phyloP scores from a whole-genome alignment of 208 protist genomes.

The Leishmania aethiopica region DNA sequence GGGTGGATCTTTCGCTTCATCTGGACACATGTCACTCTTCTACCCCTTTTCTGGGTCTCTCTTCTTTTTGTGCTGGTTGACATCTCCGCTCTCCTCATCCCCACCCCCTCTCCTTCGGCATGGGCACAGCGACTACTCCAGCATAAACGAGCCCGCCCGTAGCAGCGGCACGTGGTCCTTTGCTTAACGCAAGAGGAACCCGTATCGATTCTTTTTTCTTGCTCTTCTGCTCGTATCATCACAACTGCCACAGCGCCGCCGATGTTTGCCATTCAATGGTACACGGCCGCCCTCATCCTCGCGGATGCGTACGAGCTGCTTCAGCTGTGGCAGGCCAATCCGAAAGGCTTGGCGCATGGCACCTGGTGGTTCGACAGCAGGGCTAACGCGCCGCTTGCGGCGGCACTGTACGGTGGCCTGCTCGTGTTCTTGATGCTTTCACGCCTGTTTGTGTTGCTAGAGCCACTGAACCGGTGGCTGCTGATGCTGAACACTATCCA shows the following conservation, averaged over 20 bases:
- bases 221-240: not conserved
- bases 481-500: conserved; percentile 47
- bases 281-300: conserved; percentile 39
- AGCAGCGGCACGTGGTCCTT: not conserved
- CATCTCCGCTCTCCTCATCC: not conserved
- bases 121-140: not conserved
- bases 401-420: conserved; percentile 38
- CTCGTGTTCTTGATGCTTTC: conserved; percentile 53
- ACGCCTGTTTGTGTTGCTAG: conserved; percentile 46
- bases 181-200: not conserved
- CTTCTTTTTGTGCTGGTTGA: not conserved
- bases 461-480: conserved; percentile 65
- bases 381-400: conserved; percentile 42
- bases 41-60: not conserved
- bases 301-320: conserved; percentile 41
- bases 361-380: conserved; percentile 52
- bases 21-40: not conserved
- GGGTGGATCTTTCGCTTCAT: not conserved
- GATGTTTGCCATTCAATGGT: conserved; percentile 62
- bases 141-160: not conserved
- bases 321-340: conserved; percentile 27
- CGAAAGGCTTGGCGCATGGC: conserved; percentile 22
- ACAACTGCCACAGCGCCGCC: not conserved
- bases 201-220: not conserved
- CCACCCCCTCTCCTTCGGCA: not conserved